Base-by-base conservation (phyloP, 345 rosid genomes). In the Psidium friedrichsthalianum region DNA sequence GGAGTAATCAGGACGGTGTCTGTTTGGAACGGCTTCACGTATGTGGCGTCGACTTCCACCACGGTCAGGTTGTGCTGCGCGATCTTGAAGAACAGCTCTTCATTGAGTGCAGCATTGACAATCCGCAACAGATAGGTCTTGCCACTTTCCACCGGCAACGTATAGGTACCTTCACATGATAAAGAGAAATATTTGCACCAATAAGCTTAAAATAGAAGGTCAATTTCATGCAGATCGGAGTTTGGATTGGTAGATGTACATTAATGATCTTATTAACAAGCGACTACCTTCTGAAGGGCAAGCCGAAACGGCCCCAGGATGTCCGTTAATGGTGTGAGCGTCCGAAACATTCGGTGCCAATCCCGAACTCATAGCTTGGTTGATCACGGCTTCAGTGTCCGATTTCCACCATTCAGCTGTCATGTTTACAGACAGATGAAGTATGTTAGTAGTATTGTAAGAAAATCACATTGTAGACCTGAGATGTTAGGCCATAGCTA, bases 331-430 rank as follows among this genome's bases (percentile, higher is more conserved):
- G 16, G 97, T 94, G 84, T 92, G 94, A 85, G 97, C 96, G 83
- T 94, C 97, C 0, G 97, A 94, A 9, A 92, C 89, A 83, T 90
- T 92, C 24, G 96, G 96, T 12, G 95, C 94, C 86, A 88, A 87
- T 42, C 97, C 97, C 51, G 94, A 87, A 83, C 88, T 91, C 24
- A 89, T 57, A 15, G 94, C 94, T 85, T 88, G 87, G 83, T 92
- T 92, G 36, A 92, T 85, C 74, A 93, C 88, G 32, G 92, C 92
- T 89, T 92, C 94, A 3, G 92, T 91, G 56, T 94, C 94, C 22
- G 92, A 82, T 86, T 93, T 94, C 98, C 96, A 93, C 98, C 96
- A 94, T 86, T 94, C 98, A 84, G 90, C 97, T 94, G 87, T 51
- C 53, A 44, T 84, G 74, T 83, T 42, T n/a, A 81, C 44, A 18